A percentile compares a stretch with the other conserved stretches of the same genome.
These are phyloP conservation scores for Cryptomeria japonica DNA, from an alignment of 75 land plant genomes.

Conservation along the genomic window DNA sequence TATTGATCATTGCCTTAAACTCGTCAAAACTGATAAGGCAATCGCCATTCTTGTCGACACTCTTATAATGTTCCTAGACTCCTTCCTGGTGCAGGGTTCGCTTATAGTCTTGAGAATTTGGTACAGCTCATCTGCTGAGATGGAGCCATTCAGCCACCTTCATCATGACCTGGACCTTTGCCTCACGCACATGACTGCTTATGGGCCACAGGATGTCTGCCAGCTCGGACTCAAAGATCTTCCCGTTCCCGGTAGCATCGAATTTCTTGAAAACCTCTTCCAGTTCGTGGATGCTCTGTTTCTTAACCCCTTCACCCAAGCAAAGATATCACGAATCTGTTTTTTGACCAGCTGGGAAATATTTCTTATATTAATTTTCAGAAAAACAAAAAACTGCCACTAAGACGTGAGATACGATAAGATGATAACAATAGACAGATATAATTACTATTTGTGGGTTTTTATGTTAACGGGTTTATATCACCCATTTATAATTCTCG, in stretches of 20 bases:
- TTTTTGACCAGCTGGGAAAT: too few relatives aligned
- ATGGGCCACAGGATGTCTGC: slow-evolving; percentile 20
- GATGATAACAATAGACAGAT: too few relatives aligned
- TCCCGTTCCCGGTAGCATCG: slow-evolving; percentile 33
- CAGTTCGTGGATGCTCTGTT: not conserved
- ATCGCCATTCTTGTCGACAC: slow-evolving; percentile 29
- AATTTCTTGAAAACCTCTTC: slow-evolving; percentile 18
- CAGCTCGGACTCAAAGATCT: slow-evolving; percentile 25
- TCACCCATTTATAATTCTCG: too few relatives aligned
- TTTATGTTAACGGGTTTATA: too few relatives aligned
- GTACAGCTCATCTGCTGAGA: slow-evolving; percentile 44
- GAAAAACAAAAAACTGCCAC: too few relatives aligned
- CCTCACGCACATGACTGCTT: slow-evolving; percentile 18
- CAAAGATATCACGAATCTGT: too few relatives aligned
- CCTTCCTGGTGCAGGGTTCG: slow-evolving; percentile 27
- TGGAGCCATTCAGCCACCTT: slow-evolving; percentile 34
- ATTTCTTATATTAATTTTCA: too few relatives aligned
- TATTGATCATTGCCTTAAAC: slow-evolving; percentile 22
- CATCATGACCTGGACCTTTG: slow-evolving; percentile 26
- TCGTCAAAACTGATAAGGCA: slow-evolving; percentile 28
- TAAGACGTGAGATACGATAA: too few relatives aligned
- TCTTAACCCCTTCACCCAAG: too few relatives aligned
- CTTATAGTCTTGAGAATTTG: slow-evolving; percentile 20
- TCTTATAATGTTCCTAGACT: slow-evolving; percentile 29
- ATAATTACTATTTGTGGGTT: too few relatives aligned